phyloP scores from a whole-genome alignment of 176 grass and related monocot species.

The Paspalum notatum region DNA sequence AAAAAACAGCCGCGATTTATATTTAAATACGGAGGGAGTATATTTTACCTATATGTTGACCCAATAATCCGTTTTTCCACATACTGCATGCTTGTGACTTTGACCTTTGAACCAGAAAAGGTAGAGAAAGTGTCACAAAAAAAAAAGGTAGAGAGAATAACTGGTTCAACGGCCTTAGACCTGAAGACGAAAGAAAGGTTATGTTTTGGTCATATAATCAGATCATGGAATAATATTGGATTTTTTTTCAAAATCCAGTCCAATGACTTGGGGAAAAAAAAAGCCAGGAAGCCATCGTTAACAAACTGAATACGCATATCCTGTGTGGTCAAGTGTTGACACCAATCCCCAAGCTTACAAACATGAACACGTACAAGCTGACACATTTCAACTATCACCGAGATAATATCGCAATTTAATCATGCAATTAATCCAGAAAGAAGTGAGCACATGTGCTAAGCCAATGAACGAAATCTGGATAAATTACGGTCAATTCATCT shows the following conservation, averaged over 20 bases:
- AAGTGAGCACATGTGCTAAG: no score
- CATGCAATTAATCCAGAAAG: no score
- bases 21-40: no score
- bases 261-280: not conserved
- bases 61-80: not conserved
- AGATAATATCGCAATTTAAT: no score
- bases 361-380: not conserved
- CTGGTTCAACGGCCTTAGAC: not conserved
- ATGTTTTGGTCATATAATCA: not conserved
- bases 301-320: not conserved
- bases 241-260: not conserved
- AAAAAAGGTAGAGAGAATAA: no score
- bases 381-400: not conserved
- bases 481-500: no score
- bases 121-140: no score
- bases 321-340: not conserved
- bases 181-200: not conserved
- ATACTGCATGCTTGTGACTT: not conserved
- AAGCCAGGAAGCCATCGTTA: not conserved
- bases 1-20: no score
- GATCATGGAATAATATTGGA: not conserved
- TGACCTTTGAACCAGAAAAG: not conserved
- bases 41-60: not conserved
- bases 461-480: no score
- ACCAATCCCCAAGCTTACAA: not conserved